Conservation (phyloP, 139 green algal species). For the Tetraselmis chui region DNA sequence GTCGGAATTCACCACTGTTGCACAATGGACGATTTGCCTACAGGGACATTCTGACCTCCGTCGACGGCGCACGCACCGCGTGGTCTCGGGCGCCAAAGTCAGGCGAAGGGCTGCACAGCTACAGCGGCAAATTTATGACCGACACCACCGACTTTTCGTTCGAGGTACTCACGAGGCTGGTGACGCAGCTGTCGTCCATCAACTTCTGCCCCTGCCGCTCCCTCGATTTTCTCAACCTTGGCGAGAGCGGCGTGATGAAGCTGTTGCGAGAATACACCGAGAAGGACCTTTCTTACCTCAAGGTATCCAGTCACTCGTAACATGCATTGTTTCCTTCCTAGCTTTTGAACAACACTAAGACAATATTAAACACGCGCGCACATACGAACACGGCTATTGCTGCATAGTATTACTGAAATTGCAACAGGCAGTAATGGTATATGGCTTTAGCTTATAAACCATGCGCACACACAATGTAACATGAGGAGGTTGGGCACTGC, state of each 20-base stretch:
- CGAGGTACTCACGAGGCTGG: not conserved
- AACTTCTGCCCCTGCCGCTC: not conserved
- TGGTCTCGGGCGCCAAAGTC: not conserved
- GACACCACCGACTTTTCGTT: not conserved
- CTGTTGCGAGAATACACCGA: not conserved
- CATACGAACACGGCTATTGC: no score
- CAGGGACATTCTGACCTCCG: not conserved
- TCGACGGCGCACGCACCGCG: not conserved
- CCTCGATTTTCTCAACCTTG: not conserved
- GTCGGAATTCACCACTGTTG: no score
- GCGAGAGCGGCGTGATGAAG: not conserved
- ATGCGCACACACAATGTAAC: no score
- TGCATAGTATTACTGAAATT: no score
- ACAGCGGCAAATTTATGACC: not conserved
- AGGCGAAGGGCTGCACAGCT: not conserved
- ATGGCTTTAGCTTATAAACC: no score
- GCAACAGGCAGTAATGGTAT: no score
- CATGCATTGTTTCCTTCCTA: no score
- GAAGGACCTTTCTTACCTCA: not conserved
- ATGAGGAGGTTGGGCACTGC: no score
- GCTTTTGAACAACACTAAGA: no score
- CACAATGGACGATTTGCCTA: no score
- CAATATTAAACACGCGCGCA: no score
- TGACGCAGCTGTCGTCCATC: not conserved
- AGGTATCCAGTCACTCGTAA: no score